phyloP scores from a whole-genome alignment of 2,329 filamentous ascomycete species.

The Penicillium sp. region DNA sequence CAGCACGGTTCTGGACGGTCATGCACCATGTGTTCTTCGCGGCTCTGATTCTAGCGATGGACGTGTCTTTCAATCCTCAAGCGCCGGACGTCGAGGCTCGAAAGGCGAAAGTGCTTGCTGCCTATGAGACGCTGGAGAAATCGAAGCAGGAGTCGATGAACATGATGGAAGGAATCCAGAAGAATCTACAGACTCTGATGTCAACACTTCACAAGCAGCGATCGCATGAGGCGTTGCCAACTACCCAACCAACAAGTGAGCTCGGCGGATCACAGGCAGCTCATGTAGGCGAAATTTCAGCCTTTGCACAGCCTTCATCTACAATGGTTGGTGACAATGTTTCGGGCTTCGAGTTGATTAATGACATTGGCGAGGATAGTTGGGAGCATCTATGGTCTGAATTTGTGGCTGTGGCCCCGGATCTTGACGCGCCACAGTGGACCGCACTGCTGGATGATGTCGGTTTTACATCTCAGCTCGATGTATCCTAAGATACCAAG shows the following conservation, averaged over 20 bases:
- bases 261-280: not conserved
- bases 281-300: not conserved
- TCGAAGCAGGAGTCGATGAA: slow-evolving; percentile 16
- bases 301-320: slow-evolving; percentile 2
- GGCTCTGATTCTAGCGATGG: slow-evolving; percentile 22
- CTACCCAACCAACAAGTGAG: not conserved
- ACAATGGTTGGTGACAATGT: not conserved
- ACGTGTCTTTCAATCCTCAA: slow-evolving; percentile 20
- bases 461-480: slow-evolving; percentile 11
- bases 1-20: slow-evolving; percentile 18
- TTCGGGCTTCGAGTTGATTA: not conserved
- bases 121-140: slow-evolving; percentile 14
- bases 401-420: slow-evolving; percentile 17
- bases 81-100: slow-evolving; percentile 14
- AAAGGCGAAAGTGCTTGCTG: slow-evolving; percentile 15
- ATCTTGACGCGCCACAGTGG: slow-evolving; percentile 19
- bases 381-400: slow-evolving; percentile 18
- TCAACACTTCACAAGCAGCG: slow-evolving; percentile 14
- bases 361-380: slow-evolving; percentile 7
- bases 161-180: slow-evolving; percentile 13
- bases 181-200: slow-evolving; percentile 18
- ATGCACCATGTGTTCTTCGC: slow-evolving; percentile 24
- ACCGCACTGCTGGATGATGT: slow-evolving; percentile 19
- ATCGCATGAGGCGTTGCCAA: not conserved
- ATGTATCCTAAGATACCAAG: not conserved